These are phyloP conservation scores for Echinosophora koreensis DNA, from an alignment of 306 rosid genomes.

Conservation along the genomic window DNA sequence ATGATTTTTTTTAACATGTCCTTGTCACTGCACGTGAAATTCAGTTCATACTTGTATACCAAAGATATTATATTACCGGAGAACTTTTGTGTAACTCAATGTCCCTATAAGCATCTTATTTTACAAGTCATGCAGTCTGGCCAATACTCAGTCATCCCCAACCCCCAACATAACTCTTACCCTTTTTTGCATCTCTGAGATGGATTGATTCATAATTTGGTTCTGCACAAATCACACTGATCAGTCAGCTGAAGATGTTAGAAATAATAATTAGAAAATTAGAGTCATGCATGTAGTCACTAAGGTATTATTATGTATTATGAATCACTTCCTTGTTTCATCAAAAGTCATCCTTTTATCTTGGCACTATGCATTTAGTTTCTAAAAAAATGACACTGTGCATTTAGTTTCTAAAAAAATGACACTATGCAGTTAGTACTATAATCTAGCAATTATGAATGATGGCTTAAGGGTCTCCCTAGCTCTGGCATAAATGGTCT, in stretches of 20 bases:
- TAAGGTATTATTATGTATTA: not conserved
- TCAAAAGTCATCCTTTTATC: not conserved
- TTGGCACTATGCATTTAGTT: too few species aligned
- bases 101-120: not conserved
- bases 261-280: not conserved
- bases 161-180: conserved; percentile 48
- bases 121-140: not conserved
- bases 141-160: not conserved
- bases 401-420: too few species aligned
- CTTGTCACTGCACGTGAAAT: not conserved
- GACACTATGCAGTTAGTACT: too few species aligned
- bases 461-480: too few species aligned
- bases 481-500: too few species aligned
- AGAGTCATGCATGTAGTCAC: not conserved
- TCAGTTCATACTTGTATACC: not conserved
- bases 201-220: conserved; percentile 77
- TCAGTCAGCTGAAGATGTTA: not conserved
- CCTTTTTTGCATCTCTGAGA: conserved; percentile 78
- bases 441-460: too few species aligned
- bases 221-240: conserved; percentile 63
- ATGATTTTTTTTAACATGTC: not conserved
- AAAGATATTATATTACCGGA: not conserved
- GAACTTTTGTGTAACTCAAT: not conserved
- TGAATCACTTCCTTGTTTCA: not conserved
- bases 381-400: not conserved